Evolutionary conservation across 2,329 filamentous ascomycete genomes (phyloP).

Genomic region (Ophiostoma ulmi): DNA sequence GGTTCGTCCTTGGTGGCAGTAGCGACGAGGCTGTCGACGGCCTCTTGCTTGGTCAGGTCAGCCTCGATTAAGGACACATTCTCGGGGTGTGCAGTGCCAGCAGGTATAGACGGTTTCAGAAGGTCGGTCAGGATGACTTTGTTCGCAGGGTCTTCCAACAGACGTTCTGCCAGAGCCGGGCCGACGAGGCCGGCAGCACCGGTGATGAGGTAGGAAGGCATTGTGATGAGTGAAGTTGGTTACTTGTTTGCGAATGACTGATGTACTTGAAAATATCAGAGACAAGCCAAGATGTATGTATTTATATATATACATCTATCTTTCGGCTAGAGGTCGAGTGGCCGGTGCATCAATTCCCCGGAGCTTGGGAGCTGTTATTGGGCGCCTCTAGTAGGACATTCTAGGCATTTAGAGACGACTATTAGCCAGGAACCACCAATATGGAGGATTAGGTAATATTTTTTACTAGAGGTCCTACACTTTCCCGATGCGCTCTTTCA

Average conservation of each 20-base stretch:
- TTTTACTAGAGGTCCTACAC: neutral
- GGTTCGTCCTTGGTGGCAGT: slow-evolving; percentile 36
- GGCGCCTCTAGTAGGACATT: neutral
- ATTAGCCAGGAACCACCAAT: neutral
- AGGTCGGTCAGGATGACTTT: slow-evolving; percentile 49
- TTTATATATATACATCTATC: neutral
- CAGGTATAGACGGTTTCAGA: slow-evolving; percentile 46
- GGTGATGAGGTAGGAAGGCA: slow-evolving; percentile 34
- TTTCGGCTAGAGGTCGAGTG: neutral
- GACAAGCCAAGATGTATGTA: neutral
- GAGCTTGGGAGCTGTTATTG: neutral
- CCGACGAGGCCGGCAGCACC: slow-evolving; percentile 36
- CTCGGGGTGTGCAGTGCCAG: slow-evolving; percentile 43
- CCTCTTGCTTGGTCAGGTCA: slow-evolving; percentile 41
- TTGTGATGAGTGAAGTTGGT: slow-evolving; percentile 28
- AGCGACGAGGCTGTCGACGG: slow-evolving; percentile 40
- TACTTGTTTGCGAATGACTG: slow-evolving; percentile 25
- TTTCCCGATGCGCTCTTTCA: neutral
- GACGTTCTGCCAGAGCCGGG: slow-evolving; percentile 37
- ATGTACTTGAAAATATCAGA: neutral
- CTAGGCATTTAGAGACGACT: neutral
- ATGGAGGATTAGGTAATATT: no score
- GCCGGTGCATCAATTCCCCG: slow-evolving; percentile 11
- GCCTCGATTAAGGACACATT: slow-evolving; percentile 48
- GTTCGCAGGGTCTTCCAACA: slow-evolving; percentile 39